Percentiles rank a stretch among this genome's conserved stretches.
These are phyloP conservation scores for Phytophthora boehmeriae DNA, from an alignment of 352 stramenopile genomes.

Conservation along the genomic window DNA sequence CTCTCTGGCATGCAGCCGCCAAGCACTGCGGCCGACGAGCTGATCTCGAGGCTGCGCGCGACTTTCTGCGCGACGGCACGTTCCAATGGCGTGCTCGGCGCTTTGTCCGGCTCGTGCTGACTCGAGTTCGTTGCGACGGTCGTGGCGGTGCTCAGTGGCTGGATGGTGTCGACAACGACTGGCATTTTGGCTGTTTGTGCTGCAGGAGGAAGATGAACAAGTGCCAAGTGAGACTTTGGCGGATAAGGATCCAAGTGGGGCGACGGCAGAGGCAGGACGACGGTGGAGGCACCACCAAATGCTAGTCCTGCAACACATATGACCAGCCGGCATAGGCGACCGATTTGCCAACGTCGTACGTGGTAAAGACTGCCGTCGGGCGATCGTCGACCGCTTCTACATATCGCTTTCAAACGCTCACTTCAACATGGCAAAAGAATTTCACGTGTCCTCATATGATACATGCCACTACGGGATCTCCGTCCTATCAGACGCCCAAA, in stretches of 20 bases:
- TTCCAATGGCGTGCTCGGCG: conserved; percentile 30
- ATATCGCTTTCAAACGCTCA: background rate
- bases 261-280: conserved; percentile 24
- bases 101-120: conserved; percentile 25
- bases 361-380: too few relatives aligned
- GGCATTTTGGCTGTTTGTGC: conserved; percentile 19
- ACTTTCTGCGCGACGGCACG: conserved; percentile 32
- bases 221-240: background rate
- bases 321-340: conserved; percentile 30
- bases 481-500: conserved; percentile 64
- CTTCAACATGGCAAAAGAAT: conserved; percentile 26
- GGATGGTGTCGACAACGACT: conserved; percentile 36
- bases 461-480: conserved; percentile 24
- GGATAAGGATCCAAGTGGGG: conserved; percentile 14
- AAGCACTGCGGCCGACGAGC: conserved; percentile 34
- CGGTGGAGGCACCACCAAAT: background rate
- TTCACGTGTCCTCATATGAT: conserved; percentile 37
- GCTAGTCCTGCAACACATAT: conserved; percentile 26
- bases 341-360: conserved; percentile 5
- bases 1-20: conserved; percentile 27
- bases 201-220: conserved; percentile 8
- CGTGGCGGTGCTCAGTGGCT: conserved; percentile 26
- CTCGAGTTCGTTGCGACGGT: conserved; percentile 27
- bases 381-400: background rate
- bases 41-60: conserved; percentile 23